These are phyloP conservation scores for Tephrocybe sp. DNA, from an alignment of 768 basidiomycete genomes.

Conservation along the genomic window DNA sequence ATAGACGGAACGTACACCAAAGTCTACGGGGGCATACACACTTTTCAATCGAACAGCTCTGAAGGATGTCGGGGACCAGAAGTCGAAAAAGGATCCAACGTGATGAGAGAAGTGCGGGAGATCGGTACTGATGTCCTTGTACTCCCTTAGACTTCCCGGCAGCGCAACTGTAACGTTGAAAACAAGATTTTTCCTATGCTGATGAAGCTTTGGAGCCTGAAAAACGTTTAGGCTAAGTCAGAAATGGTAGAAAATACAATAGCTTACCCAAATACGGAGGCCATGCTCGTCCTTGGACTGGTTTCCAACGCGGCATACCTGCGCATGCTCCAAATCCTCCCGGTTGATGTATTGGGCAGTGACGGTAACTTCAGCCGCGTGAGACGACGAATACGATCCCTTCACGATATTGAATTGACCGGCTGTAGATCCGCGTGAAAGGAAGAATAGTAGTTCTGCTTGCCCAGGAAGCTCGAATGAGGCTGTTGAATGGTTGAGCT, in stretches of 20 bases:
- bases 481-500: neutral
- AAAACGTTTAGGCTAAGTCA: neutral
- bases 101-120: slow-evolving; percentile 1
- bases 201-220: slow-evolving; percentile 1
- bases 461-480: slow-evolving; percentile 1
- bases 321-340: neutral
- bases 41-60: neutral
- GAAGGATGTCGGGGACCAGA: slow-evolving; percentile 4
- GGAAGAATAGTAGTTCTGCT: slow-evolving; percentile 1
- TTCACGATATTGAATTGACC: neutral
- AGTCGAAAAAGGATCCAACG: slow-evolving; percentile 1
- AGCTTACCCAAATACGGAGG: neutral
- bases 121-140: slow-evolving; percentile 2
- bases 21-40: neutral
- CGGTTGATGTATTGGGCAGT: neutral
- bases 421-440: neutral
- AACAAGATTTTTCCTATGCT: neutral
- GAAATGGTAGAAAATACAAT: neutral
- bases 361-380: neutral
- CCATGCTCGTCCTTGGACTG: slow-evolving; percentile 2
- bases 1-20: slow-evolving; percentile 2
- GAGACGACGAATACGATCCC: neutral
- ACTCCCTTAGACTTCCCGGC: neutral
- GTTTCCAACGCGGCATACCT: slow-evolving; percentile 1
- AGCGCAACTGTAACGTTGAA: slow-evolving; percentile 4